Base-by-base conservation (phyloP, 805 yeast species). In the Candida verbasci region DNA sequence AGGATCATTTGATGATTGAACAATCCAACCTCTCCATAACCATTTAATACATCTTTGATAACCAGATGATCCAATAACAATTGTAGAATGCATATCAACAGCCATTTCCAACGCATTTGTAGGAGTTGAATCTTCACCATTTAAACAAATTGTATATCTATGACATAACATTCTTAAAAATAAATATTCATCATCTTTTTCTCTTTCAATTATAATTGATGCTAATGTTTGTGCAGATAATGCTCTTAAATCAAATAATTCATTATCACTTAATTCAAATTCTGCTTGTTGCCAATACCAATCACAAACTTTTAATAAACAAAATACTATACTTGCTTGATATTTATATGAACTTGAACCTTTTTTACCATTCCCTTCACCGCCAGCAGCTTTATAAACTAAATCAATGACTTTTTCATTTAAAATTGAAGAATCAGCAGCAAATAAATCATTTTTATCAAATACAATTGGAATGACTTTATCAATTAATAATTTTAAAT, bases 11-110 rank as follows among this genome's bases (percentile, higher is more conserved):
- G 79, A 75, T 16, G 82, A 74, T 58, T 86, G 95, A 34, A 84
- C 71, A 43, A 87, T 84, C 95, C 95, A 86, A 20, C 96, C 96
- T 39, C 89, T 67, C 96, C 96, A 87, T 33, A 87, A 58, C 95
- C 95, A 87, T 46, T 81, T 78, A 50, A 86, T 72, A 61, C 95
- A 86, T 37, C 95, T 65, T 58, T 87, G 95, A 56, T 78, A 87
- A 0, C 95, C 96, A 7, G 82, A 65, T 0, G 94, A 77, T 2
- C 87, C 80, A 48, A 88, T 85, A 12, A 86, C 80, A 16, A 72
- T 70, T 7, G 89, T 80, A 9, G 84, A 75, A 47, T 87, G 95
- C 75, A 80, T 76, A 52, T 87, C 96, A 18, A 85, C 87, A 0
- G 95, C 95, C 49, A 86, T 57, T 54, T 87, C 96, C 44, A 87